A percentile compares a stretch with the other conserved stretches of the same genome.
Evolutionary conservation across 495 filamentous ascomycete species (phyloP).

Genomic region (Aspergillus taichungensis): DNA sequence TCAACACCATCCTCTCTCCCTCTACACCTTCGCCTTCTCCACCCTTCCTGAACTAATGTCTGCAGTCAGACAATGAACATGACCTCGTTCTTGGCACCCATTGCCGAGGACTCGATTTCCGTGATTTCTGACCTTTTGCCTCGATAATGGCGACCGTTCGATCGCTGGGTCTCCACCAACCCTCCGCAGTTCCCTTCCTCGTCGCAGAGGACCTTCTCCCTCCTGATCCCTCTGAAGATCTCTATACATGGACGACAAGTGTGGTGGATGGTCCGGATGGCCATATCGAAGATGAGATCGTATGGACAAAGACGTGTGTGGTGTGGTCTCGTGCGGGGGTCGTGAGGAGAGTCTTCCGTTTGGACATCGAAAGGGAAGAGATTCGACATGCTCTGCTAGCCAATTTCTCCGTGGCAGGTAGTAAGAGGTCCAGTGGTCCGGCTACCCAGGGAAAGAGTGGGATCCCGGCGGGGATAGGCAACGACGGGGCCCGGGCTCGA

Average conservation of each 20-base stretch:
- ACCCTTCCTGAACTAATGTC: background rate
- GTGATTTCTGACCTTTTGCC: conserved; percentile 18
- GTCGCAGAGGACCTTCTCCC: conserved; percentile 73
- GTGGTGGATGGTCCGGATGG: conserved; percentile 37
- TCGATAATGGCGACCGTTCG: conserved; percentile 72
- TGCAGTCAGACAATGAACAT: conserved; percentile 8
- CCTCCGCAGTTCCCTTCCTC: conserved; percentile 72
- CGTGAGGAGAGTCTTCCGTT: conserved; percentile 77
- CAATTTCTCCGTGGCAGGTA: conserved; percentile 53
- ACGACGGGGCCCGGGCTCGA: conserved; percentile 6
- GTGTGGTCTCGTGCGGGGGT: conserved; percentile 86
- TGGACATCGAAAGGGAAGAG: conserved; percentile 77
- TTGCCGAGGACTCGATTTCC: conserved; percentile 12
- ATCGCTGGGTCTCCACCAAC: conserved; percentile 82
- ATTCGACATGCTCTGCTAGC: conserved; percentile 79
- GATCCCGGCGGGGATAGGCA: background rate
- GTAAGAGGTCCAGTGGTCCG: conserved; percentile 12
- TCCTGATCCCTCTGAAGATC: conserved; percentile 51
- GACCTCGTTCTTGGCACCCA: conserved; percentile 9
- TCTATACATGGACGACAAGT: conserved; percentile 62
- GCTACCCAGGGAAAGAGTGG: background rate
- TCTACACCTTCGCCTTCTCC: background rate
- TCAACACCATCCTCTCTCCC: background rate
- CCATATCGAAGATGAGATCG: conserved; percentile 67
- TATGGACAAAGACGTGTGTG: conserved; percentile 73